These are phyloP conservation scores for Wallemia mellicola DNA, from an alignment of 1,284 basidiomycete genomes.

Conservation along the genomic window DNA sequence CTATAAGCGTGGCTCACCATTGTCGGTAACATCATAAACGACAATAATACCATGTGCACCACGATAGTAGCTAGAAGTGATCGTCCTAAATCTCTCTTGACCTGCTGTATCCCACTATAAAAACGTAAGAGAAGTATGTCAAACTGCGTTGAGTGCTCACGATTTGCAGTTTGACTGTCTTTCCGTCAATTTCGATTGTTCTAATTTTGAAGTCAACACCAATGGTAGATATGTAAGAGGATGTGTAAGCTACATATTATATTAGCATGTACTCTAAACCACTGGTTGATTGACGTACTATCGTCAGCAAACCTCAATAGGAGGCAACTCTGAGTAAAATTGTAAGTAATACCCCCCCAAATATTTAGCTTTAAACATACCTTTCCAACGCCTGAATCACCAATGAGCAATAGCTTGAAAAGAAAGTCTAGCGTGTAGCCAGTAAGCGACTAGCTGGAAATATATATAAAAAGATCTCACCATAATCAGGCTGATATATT, in stretches of 20 bases:
- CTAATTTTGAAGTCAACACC: constrained; percentile 69
- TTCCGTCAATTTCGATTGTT: constrained; percentile 84
- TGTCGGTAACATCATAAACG: constrained; percentile 90
- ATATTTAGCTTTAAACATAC: background rate
- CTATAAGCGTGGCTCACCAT: background rate
- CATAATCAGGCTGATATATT: background rate
- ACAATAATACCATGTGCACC: constrained; percentile 98
- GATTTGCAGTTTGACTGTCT: constrained; percentile 86
- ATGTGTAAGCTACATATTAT: background rate
- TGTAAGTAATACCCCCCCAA: background rate
- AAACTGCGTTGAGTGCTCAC: constrained; percentile 21
- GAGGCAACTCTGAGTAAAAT: background rate
- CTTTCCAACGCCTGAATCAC: background rate
- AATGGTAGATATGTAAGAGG: background rate
- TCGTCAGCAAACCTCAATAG: background rate
- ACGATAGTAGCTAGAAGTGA: constrained; percentile 98
- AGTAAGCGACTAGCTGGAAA: background rate
- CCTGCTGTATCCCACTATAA: constrained; percentile 88
- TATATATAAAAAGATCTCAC: background rate
- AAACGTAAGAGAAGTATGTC: background rate
- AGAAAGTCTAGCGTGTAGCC: background rate
- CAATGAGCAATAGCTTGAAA: constrained; percentile 1
- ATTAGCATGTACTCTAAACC: background rate
- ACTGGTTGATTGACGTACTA: background rate
- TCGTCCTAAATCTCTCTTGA: constrained; percentile 96